These are phyloP conservation scores for Conidiobolus incongruus DNA, from an alignment of 371 early-diverging fungal genomes.

Conservation along the genomic window DNA sequence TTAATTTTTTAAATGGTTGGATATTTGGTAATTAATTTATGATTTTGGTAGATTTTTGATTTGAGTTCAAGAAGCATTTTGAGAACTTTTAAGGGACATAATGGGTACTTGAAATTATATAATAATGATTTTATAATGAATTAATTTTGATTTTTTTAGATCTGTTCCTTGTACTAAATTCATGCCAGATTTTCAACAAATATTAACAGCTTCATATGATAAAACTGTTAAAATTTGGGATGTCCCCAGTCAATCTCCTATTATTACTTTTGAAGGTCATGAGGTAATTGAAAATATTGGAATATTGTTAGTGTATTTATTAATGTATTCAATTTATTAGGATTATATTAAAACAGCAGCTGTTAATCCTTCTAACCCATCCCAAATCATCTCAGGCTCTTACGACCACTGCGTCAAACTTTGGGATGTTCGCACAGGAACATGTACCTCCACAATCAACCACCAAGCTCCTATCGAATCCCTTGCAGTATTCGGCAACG, in stretches of 20 bases:
- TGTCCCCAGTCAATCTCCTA: slow-evolving; percentile 54
- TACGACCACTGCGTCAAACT: slow-evolving; percentile 86
- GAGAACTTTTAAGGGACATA: slow-evolving; percentile 65
- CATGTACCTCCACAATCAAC: slow-evolving; percentile 50
- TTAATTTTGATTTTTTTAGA: slow-evolving; percentile 10
- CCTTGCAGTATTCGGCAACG: slow-evolving; percentile 62
- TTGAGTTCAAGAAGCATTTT: slow-evolving; percentile 60
- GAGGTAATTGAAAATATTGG: slow-evolving; percentile 10
- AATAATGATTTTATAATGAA: not conserved
- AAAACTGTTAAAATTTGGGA: slow-evolving; percentile 82
- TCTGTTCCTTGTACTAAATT: slow-evolving; percentile 69
- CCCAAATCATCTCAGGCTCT: slow-evolving; percentile 64
- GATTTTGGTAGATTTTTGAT: slow-evolving; percentile 26
- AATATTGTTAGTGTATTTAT: not conserved
- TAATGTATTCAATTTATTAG: slow-evolving; percentile 2
- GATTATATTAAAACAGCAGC: slow-evolving; percentile 73
- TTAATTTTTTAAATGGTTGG: slow-evolving; percentile 2
- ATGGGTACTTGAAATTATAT: slow-evolving; percentile 21
- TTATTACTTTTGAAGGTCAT: slow-evolving; percentile 58
- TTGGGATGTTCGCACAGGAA: slow-evolving; percentile 65
- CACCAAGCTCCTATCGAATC: slow-evolving; percentile 79
- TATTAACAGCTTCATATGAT: slow-evolving; percentile 79
- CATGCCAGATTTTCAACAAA: slow-evolving; percentile 46
- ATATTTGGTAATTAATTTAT: not conserved
- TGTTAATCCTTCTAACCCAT: slow-evolving; percentile 50